Evolutionary conservation across 495 filamentous ascomycete species (phyloP).

Genomic region (Penicillium bialowiezense): DNA sequence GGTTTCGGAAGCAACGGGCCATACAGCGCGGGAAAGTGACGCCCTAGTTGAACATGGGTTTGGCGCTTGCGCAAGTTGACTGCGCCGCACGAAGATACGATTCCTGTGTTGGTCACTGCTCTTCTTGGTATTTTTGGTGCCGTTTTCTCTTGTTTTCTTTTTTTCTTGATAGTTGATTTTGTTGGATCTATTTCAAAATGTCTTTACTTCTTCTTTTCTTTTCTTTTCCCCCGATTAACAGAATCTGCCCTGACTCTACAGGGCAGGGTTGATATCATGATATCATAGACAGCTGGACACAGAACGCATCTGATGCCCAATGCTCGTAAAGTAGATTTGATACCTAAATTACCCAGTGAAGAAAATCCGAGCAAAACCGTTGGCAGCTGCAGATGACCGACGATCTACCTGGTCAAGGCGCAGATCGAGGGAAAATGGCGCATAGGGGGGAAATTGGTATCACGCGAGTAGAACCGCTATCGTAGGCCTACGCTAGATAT

Average conservation of each 20-base stretch:
- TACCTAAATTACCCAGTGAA: not conserved
- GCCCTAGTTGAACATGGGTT: not conserved
- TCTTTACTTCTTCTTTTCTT: too few relatives aligned
- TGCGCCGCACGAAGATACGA: constrained; percentile 8
- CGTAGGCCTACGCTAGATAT: not conserved
- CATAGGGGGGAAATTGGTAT: not conserved
- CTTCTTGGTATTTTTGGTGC: not conserved
- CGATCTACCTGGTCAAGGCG: constrained; percentile 15
- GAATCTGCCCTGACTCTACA: too few relatives aligned
- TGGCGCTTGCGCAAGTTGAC: constrained; percentile 12
- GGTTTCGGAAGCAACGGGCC: constrained; percentile 6
- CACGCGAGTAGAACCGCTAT: not conserved
- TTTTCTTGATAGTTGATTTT: not conserved
- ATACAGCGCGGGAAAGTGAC: not conserved
- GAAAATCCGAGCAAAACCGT: constrained; percentile 13
- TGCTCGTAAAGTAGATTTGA: not conserved
- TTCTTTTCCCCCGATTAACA: too few relatives aligned
- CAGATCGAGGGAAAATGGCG: constrained; percentile 12
- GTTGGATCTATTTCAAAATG: too few relatives aligned
- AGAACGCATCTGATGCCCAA: too few relatives aligned
- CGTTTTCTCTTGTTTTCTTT: not conserved
- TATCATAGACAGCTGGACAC: too few relatives aligned
- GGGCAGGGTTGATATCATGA: too few relatives aligned
- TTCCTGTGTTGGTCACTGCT: not conserved
- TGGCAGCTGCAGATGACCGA: constrained; percentile 22